Evolutionary conservation across 2,329 filamentous ascomycete species (phyloP).

Genomic region (Sphaerulina vaccinii): DNA sequence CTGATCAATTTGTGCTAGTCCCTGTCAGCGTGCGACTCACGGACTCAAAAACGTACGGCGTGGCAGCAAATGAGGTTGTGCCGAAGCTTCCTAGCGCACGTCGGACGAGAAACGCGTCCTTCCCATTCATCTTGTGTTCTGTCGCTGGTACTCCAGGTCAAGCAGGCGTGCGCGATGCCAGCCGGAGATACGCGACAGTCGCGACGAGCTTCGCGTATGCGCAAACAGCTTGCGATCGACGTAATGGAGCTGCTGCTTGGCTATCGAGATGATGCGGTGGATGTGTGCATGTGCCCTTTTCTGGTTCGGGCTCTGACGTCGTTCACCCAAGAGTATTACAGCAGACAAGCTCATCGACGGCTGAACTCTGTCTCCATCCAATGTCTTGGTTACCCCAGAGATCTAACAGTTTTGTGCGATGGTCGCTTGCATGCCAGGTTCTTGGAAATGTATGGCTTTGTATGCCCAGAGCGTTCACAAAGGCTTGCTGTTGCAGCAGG

Average conservation of each 20-base stretch:
- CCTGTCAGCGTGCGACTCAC: background rate
- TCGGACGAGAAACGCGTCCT: slow-evolving; percentile 11
- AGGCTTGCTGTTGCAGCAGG: background rate
- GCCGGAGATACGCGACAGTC: background rate
- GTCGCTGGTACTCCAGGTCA: background rate
- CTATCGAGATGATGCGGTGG: slow-evolving; percentile 14
- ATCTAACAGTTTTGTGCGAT: background rate
- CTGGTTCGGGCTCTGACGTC: slow-evolving; percentile 9
- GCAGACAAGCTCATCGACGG: slow-evolving; percentile 13
- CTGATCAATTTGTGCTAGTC: slow-evolving; percentile 8
- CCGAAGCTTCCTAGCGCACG: slow-evolving; percentile 2
- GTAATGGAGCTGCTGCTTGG: slow-evolving; percentile 2
- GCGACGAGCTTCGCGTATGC: background rate
- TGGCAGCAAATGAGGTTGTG: too few relatives aligned
- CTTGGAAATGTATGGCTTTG: background rate
- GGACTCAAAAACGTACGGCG: background rate
- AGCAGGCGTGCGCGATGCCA: background rate
- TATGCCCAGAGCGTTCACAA: background rate
- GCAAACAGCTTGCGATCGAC: background rate
- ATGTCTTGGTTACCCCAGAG: slow-evolving; percentile 4
- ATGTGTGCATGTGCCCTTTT: slow-evolving; percentile 5
- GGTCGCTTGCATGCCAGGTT: background rate
- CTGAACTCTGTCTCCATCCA: background rate
- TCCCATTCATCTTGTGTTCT: background rate
- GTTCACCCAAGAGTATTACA: slow-evolving; percentile 3